These are phyloP conservation scores for Limnanthes douglasii DNA, from an alignment of 345 rosid species.

Conservation along the genomic window DNA sequence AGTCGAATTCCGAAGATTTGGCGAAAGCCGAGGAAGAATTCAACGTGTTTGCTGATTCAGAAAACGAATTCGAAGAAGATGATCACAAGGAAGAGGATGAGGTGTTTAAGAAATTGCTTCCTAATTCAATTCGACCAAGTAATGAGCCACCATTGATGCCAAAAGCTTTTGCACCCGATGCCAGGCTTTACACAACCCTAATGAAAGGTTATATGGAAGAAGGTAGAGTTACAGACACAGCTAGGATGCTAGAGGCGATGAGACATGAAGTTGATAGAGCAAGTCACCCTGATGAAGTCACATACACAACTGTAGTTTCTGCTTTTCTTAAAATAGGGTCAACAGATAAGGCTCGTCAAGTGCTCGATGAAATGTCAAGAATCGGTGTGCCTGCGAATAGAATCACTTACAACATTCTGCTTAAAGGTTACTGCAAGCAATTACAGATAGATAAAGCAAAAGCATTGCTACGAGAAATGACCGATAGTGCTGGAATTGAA, in stretches of 20 bases:
- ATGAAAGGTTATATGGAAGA: constrained; percentile 96
- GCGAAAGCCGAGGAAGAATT: constrained; percentile 25
- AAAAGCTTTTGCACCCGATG: constrained; percentile 42
- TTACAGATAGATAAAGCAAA: constrained; percentile 62
- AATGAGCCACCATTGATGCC: constrained; percentile 53
- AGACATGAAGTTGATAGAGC: constrained; percentile 39
- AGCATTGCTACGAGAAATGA: constrained; percentile 63
- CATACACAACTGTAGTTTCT: constrained; percentile 85
- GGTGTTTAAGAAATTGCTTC: constrained; percentile 56
- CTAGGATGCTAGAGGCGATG: constrained; percentile 85
- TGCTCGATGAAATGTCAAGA: constrained; percentile 70
- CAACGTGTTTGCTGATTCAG: constrained; percentile 7
- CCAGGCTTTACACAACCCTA: constrained; percentile 71
- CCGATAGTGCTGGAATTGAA: constrained; percentile 32
- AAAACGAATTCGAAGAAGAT: constrained; percentile 10
- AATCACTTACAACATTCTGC: constrained; percentile 77
- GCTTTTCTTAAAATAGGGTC: constrained; percentile 65
- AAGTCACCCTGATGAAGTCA: constrained; percentile 79
- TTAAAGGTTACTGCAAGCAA: constrained; percentile 82
- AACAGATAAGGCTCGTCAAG: constrained; percentile 74
- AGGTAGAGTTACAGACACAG: constrained; percentile 57
- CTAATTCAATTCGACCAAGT: constrained; percentile 27
- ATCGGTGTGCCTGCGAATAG: constrained; percentile 70
- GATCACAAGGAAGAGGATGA: constrained; percentile 4
- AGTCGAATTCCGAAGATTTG: constrained; percentile 28